Base-by-base conservation (phyloP, 164 flowering plant species). In the Malania oleifera region DNA sequence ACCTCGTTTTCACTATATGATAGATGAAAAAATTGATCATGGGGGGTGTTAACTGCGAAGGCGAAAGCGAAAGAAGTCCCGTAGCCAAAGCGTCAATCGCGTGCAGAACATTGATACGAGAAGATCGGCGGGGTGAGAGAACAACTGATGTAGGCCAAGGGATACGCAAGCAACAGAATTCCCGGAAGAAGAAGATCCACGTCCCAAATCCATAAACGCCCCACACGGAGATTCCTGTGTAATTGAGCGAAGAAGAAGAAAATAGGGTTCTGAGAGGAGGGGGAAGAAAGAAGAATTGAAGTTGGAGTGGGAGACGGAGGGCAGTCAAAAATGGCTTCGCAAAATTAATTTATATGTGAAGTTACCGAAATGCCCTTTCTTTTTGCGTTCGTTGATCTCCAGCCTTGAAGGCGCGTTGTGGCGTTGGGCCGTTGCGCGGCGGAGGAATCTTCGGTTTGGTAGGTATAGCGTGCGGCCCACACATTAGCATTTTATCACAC, bases 1-100 rank as follows among this genome's bases (percentile, higher is more conserved):
- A 7, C 19, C 18, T 17, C 20, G 22, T 17, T 17, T n/a, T n/a
- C n/a, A n/a, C n/a, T n/a, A n/a, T n/a, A n/a, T n/a, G n/a, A n/a
- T n/a, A n/a, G n/a, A n/a, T n/a, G n/a, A n/a, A 22, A 38, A 59
- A 34, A 22, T 14, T 13, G 62, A 41, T 12, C 19, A 1, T 5
- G 22, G 25, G 20, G 12, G 50, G 31, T 20, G 60, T 54, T 68
- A 76, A 40, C 54, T 55, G 55, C 62, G 63, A 52, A 63, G 38
- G 27, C 50, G 66, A 56, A 60, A 20, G 56, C 66, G 54, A n/a
- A n/a, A n/a, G 25, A 68, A 71, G 22, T 62, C 47, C 12, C 62
- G 77, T 44, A 60, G 62, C 75, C 72, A 70, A 66, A 66, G 76
- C 47, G 67, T 55, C 25, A 60, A 70, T 7, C 60, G 56, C 28